Conservation (phyloP, 345 rosid species). For the Camelina sativa region DNA sequence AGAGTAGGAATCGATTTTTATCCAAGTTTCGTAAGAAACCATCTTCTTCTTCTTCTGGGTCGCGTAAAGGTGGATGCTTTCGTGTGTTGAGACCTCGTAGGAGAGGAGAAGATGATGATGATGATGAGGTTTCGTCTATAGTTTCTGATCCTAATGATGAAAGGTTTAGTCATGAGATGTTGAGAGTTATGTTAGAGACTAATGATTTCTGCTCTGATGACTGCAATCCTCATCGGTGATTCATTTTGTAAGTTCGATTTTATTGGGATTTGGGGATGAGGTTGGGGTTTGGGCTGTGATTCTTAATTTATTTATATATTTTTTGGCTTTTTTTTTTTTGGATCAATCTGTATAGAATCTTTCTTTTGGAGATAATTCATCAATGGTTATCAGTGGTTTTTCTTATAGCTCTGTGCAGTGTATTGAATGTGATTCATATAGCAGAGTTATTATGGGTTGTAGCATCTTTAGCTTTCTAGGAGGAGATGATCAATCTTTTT, state of each 20-base stretch:
- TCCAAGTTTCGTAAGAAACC: conserved; percentile 26
- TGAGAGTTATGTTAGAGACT: conserved; percentile 44
- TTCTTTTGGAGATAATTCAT: conserved; percentile 4
- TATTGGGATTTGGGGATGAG: background rate
- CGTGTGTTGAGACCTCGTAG: conserved; percentile 25
- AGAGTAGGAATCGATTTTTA: conserved; percentile 32
- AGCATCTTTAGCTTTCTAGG: conserved; percentile 10
- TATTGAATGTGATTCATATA: conserved; percentile 21
- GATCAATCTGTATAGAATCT: conserved; percentile 35
- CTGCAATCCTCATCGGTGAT: conserved; percentile 42
- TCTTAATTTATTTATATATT: conserved; percentile 23
- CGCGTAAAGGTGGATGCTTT: conserved; percentile 44
- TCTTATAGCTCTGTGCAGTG: conserved; percentile 3
- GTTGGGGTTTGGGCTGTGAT: background rate
- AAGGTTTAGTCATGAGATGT: conserved; percentile 42
- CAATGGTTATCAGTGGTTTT: conserved; percentile 20
- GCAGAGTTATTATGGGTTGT: conserved; percentile 9
- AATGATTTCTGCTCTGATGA: conserved; percentile 44
- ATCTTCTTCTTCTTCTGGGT: conserved; percentile 34
- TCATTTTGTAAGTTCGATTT: conserved; percentile 13
- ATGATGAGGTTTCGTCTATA: conserved; percentile 26
- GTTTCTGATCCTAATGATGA: conserved; percentile 47
- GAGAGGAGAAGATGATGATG: background rate
- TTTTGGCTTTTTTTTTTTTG: background rate
- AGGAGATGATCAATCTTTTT: background rate